These are phyloP conservation scores for Venturia aucupariae DNA, from an alignment of 2,329 filamentous ascomycete species.

Conservation along the genomic window DNA sequence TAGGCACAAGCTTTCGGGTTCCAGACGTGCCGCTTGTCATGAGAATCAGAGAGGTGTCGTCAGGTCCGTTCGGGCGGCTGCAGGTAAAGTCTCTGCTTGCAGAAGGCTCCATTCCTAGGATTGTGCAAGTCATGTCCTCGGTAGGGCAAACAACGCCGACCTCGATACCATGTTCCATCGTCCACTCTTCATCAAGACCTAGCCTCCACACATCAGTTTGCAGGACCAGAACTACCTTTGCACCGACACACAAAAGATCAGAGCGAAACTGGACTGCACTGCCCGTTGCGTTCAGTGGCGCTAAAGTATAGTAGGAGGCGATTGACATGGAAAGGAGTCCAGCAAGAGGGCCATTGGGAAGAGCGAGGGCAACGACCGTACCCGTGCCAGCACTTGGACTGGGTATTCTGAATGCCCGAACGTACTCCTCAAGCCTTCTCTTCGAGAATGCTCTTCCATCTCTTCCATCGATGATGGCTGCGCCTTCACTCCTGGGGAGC, in stretches of 20 bases:
- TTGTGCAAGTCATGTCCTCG: slow-evolving; percentile 28
- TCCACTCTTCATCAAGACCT: slow-evolving; percentile 28
- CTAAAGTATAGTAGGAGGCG: slow-evolving; percentile 42
- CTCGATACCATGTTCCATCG: slow-evolving; percentile 27
- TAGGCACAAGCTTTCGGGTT: slow-evolving; percentile 49
- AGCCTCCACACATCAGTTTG: slow-evolving; percentile 33
- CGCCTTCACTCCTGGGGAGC: slow-evolving; percentile 18
- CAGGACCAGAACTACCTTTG: slow-evolving; percentile 39
- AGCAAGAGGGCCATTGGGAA: slow-evolving; percentile 47
- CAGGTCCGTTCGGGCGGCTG: slow-evolving; percentile 31
- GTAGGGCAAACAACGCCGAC: slow-evolving; percentile 34
- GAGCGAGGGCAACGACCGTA: slow-evolving; percentile 41
- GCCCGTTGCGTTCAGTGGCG: slow-evolving; percentile 42
- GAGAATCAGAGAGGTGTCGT: slow-evolving; percentile 43
- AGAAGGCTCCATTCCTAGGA: slow-evolving; percentile 19
- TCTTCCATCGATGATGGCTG: slow-evolving; percentile 24
- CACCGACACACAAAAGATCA: slow-evolving; percentile 41
- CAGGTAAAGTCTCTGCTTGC: not conserved
- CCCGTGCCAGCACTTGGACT: slow-evolving; percentile 22
- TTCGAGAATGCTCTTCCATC: slow-evolving; percentile 21
- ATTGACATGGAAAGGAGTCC: slow-evolving; percentile 42
- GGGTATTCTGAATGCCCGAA: slow-evolving; percentile 23
- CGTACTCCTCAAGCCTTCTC: slow-evolving; percentile 19
- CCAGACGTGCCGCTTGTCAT: slow-evolving; percentile 51
- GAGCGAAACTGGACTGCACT: slow-evolving; percentile 42